phyloP scores from a whole-genome alignment of 106 monocot genomes.

The Platanthera zijinensis region DNA sequence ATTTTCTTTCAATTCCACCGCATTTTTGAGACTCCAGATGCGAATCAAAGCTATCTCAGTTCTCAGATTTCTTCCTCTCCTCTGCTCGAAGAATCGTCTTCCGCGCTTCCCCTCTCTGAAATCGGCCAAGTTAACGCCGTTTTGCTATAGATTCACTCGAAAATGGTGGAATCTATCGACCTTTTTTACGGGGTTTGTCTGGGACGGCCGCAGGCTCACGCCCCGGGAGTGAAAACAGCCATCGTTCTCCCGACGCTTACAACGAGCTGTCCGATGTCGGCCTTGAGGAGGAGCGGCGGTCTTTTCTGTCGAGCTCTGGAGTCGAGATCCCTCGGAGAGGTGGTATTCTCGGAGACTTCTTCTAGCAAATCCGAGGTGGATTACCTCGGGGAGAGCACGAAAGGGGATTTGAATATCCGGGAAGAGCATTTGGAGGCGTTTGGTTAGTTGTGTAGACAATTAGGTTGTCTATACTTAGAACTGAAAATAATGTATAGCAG shows the following conservation, averaged over 20 bases:
- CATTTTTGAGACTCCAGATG: no score
- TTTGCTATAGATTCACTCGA: background rate
- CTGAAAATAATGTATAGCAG: no score
- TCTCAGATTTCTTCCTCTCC: no score
- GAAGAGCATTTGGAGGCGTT: conserved; percentile 58
- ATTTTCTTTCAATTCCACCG: no score
- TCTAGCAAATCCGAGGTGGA: conserved; percentile 73
- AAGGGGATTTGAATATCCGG: conserved; percentile 80
- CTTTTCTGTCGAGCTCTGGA: conserved; percentile 27
- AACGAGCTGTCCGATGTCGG: conserved; percentile 4
- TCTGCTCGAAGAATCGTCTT: background rate
- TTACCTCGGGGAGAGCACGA: conserved; percentile 93
- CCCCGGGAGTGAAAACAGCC: background rate
- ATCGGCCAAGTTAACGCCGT: background rate
- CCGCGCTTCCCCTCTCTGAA: background rate
- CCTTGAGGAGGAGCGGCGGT: conserved; percentile 9
- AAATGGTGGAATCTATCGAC: conserved; percentile 36
- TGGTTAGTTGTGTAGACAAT: conserved; percentile 36
- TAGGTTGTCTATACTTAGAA: background rate
- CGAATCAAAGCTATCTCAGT: no score
- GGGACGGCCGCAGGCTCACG: conserved; percentile 3
- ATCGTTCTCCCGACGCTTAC: background rate
- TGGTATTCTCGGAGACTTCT: conserved; percentile 74
- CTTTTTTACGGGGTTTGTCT: conserved; percentile 1
- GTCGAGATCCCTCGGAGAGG: conserved; percentile 23